phyloP scores from a whole-genome alignment of 164 flowering plant genomes.

The Sedum album region DNA sequence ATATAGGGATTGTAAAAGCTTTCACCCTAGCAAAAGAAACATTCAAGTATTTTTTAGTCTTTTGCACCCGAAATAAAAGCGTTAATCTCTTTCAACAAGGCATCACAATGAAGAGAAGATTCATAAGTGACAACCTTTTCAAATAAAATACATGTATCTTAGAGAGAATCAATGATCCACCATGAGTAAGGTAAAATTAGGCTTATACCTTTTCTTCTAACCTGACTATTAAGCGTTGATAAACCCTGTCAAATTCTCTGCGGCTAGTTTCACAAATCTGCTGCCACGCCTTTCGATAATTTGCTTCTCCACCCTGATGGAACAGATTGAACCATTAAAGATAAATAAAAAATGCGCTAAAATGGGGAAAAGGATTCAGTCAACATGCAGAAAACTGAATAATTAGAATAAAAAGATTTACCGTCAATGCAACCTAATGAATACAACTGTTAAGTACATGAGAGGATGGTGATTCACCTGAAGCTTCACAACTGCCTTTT shows the following conservation, averaged over 20 bases:
- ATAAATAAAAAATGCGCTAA: not conserved
- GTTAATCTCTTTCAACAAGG: not conserved
- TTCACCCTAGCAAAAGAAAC: conserved; percentile 12
- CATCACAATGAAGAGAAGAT: not conserved
- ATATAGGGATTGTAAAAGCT: too few relatives aligned
- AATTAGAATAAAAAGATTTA: not conserved
- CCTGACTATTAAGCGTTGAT: conserved; percentile 68
- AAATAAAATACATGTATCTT: not conserved
- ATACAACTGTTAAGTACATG: not conserved
- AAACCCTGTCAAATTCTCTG: conserved; percentile 62
- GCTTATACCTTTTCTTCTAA: conserved; percentile 79
- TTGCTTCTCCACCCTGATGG: conserved; percentile 63
- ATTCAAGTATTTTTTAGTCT: not conserved
- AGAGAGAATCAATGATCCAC: not conserved
- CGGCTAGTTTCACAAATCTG: conserved; percentile 93
- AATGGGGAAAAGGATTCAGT: not conserved
- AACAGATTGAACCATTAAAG: conserved; percentile 9
- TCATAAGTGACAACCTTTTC: not conserved
- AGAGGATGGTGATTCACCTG: conserved; percentile 47
- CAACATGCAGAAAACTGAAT: not conserved
- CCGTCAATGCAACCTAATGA: not conserved
- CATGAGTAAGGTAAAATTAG: not conserved
- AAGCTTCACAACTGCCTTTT: conserved; percentile 81
- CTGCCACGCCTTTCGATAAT: conserved; percentile 69
- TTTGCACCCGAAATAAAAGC: not conserved